A percentile compares a stretch with the other conserved stretches of the same genome.
Conservation (phyloP, 495 filamentous ascomycete species). For the Cetradonia linearis region DNA sequence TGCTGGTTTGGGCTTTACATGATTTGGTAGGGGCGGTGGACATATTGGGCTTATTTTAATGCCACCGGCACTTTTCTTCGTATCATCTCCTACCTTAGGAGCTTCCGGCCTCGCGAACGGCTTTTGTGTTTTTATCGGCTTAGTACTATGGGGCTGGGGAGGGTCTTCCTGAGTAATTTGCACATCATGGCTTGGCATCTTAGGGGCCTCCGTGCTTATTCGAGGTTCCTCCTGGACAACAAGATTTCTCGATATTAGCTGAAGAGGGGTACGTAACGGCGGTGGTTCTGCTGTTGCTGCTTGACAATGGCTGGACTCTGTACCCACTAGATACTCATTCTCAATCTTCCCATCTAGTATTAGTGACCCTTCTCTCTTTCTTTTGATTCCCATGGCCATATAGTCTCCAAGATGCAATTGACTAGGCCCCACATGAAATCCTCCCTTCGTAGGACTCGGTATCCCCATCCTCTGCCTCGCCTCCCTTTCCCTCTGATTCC, state of each 20-base stretch:
- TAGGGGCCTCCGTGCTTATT: not conserved
- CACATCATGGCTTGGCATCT: not conserved
- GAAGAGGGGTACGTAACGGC: not conserved
- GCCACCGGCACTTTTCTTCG: not conserved
- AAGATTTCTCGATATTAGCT: not conserved
- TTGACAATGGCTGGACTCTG: not conserved
- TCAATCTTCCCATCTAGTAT: slow-evolving; percentile 2
- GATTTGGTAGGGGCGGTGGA: not conserved
- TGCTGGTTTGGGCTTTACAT: not conserved
- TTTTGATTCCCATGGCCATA: slow-evolving; percentile 7
- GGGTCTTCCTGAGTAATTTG: not conserved
- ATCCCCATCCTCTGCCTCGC: slow-evolving; percentile 20
- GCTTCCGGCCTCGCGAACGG: not conserved
- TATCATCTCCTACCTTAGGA: not conserved
- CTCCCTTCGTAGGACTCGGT: slow-evolving; percentile 11
- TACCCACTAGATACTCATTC: not conserved
- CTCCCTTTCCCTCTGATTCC: slow-evolving; percentile 24
- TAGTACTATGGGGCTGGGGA: not conserved
- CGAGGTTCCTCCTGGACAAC: not conserved
- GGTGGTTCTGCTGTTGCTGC: not conserved
- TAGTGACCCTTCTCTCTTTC: slow-evolving; percentile 3
- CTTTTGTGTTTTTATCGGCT: not conserved
- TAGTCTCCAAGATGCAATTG: slow-evolving; percentile 17
- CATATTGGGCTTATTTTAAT: not conserved
- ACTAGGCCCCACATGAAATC: slow-evolving; percentile 17